Base-by-base conservation (phyloP, 2,329 filamentous ascomycete species). In the Ascochyta rabiei region DNA sequence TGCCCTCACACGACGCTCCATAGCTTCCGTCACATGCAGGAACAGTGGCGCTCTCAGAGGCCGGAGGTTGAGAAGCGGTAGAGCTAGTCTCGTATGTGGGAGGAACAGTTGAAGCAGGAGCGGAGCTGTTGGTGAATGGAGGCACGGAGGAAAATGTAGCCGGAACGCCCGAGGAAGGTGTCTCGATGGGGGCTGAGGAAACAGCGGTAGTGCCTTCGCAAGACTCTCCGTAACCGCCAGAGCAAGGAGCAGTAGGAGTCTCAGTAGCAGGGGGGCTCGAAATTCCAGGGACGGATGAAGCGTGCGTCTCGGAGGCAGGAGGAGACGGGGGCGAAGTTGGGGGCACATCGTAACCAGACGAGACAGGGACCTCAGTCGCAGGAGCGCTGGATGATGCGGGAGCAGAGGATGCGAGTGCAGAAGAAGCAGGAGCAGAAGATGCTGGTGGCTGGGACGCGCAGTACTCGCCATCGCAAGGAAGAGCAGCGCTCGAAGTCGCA, bases 121-220 rank as follows among this genome's bases (percentile, higher is more conserved):
- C 31, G 9, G 64, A 61, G 57, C 52, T 63, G 57, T 66, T 65
- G 39, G 51, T 52, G 37, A 39, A 66, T 19, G 59, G 64, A 34
- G 53, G 37, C 18, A 16, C 18, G 10, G 56, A 49, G 40, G 61
- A 53, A 38, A 51, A 39, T 18, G 26, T 37, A 38, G 21, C 19
- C 42, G 46, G 28, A 38, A 49, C 10, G 44, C 51, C 34, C 48
- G 46, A 40, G 26, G 45, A 23, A 19, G 37, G 45, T 18, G 52
- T 56, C 24, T 49, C 55, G 37, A 50, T 16, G 19, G 48, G 39
- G 24, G 30, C 37, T 7, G 55, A 57, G 28, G 50, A 21, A 39
- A 52, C 38, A 18, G 12, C 40, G 6, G 53, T 56, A 26, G 41
- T 51, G 10, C 38, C 43, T 15, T 51, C 38, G 28, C 47, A 51